Evolutionary conservation across 2,329 filamentous ascomycete species (phyloP).

Genomic region (Cryphonectria japonica): DNA sequence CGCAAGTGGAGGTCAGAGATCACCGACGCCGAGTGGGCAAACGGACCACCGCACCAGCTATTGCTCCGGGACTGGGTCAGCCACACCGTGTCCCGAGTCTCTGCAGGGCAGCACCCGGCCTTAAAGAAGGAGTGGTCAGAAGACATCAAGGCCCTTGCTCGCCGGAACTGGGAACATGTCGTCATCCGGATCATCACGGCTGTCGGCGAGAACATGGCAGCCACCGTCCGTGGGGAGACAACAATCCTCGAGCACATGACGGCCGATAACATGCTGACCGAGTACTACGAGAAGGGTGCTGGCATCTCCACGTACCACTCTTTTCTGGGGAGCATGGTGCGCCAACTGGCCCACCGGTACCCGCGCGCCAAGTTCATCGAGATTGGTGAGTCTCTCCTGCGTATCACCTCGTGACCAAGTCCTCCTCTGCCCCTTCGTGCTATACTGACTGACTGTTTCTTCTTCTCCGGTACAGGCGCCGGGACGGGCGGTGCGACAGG

Average conservation of each 20-base stretch:
- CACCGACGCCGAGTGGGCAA: constrained; percentile 32
- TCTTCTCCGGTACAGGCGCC: constrained; percentile 13
- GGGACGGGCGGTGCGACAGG: constrained; percentile 35
- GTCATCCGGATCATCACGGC: constrained; percentile 34
- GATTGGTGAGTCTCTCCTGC: constrained; percentile 35
- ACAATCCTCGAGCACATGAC: constrained; percentile 39
- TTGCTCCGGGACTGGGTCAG: constrained; percentile 32
- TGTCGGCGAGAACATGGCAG: constrained; percentile 38
- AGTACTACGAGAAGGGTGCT: constrained; percentile 34
- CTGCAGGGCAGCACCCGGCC: constrained; percentile 30
- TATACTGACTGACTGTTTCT: too few relatives aligned
- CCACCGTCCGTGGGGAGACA: constrained; percentile 38
- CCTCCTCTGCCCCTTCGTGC: neutral
- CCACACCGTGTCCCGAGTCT: constrained; percentile 21
- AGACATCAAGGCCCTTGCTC: constrained; percentile 22
- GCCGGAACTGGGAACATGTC: constrained; percentile 6
- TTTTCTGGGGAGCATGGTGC: constrained; percentile 36
- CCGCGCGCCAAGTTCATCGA: constrained; percentile 41
- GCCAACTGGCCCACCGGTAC: constrained; percentile 38
- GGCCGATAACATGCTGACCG: constrained; percentile 36
- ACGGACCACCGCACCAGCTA: constrained; percentile 29
- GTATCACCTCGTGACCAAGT: constrained; percentile 15
- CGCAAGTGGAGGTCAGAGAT: constrained; percentile 31
- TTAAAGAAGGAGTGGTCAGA: constrained; percentile 23
- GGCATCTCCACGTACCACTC: constrained; percentile 34